Conservation (phyloP, 2,329 filamentous ascomycete species). For the Orbilia blumenaviensis region DNA sequence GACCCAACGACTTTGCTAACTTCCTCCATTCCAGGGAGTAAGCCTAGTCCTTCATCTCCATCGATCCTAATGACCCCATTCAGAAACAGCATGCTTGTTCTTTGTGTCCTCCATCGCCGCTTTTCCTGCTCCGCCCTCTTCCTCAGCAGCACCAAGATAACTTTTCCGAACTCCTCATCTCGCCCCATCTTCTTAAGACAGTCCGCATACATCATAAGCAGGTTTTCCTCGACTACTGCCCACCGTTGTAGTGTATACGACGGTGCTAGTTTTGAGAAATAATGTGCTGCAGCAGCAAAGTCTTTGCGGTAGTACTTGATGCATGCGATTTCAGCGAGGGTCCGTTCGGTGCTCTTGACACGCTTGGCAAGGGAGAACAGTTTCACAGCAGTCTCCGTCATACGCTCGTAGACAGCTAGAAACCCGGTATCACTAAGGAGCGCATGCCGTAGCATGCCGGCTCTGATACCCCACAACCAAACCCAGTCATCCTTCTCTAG, state of each 20-base stretch:
- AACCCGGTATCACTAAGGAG: slow-evolving; percentile 72
- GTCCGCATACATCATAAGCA: slow-evolving; percentile 84
- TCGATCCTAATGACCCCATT: slow-evolving; percentile 41
- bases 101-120: slow-evolving; percentile 62
- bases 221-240: slow-evolving; percentile 79
- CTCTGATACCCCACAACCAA: slow-evolving; percentile 62
- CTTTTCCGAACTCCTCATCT: slow-evolving; percentile 80
- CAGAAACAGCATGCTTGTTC: slow-evolving; percentile 54
- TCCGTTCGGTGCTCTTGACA: slow-evolving; percentile 77
- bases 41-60: slow-evolving; percentile 39
- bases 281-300: slow-evolving; percentile 75
- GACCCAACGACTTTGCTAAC: slow-evolving; percentile 68
- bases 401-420: slow-evolving; percentile 69
- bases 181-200: slow-evolving; percentile 81
- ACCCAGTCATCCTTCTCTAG: slow-evolving; percentile 48
- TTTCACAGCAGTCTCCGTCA: slow-evolving; percentile 85
- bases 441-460: slow-evolving; percentile 69
- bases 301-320: slow-evolving; percentile 78
- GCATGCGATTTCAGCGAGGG: slow-evolving; percentile 84
- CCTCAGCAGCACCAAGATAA: slow-evolving; percentile 76
- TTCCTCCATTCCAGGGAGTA: slow-evolving; percentile 64
- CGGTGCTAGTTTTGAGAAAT: slow-evolving; percentile 79
- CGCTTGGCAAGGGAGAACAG: slow-evolving; percentile 84
- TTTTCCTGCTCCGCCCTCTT: slow-evolving; percentile 71
- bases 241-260: slow-evolving; percentile 82